phyloP scores from a whole-genome alignment of 108 stramenopile genomes.

The Bacterosira constricta region DNA sequence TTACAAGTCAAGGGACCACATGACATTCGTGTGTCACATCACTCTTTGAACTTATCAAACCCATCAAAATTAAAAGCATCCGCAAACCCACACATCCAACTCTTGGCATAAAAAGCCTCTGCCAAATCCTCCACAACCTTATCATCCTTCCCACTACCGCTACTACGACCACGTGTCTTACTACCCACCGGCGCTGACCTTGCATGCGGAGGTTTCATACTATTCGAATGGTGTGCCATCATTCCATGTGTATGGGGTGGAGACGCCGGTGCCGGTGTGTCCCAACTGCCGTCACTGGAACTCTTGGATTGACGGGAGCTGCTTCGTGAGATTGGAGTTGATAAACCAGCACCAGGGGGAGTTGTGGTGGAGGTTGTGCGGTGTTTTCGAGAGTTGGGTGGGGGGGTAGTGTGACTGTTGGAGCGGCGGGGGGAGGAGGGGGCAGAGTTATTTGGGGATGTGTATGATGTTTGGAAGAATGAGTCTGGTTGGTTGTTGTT shows the following conservation, averaged over 20 bases:
- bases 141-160: not conserved
- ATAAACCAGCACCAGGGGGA: slow-evolving; percentile 10
- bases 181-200: slow-evolving; percentile 1
- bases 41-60: slow-evolving; percentile 15
- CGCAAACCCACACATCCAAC: slow-evolving; percentile 55
- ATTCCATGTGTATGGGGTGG: slow-evolving; percentile 16
- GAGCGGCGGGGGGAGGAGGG: slow-evolving; percentile 2
- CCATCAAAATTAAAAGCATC: slow-evolving; percentile 50
- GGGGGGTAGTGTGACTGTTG: slow-evolving; percentile 26
- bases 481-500: too few species aligned
- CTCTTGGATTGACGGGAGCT: slow-evolving; percentile 45
- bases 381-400: slow-evolving; percentile 26
- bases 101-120: slow-evolving; percentile 46
- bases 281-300: slow-evolving; percentile 46
- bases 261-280: slow-evolving; percentile 32
- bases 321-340: slow-evolving; percentile 9
- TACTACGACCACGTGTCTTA: too few species aligned
- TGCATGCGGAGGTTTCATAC: slow-evolving; percentile 22
- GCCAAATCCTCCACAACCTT: slow-evolving; percentile 12
- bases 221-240: too few species aligned
- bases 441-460: not conserved
- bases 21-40: too few species aligned
- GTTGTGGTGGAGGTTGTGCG: slow-evolving; percentile 30
- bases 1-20: too few species aligned
- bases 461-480: slow-evolving; percentile 8